Base-by-base conservation (phyloP, 2,329 filamentous ascomycete genomes). In the Metarhizium humberi region DNA sequence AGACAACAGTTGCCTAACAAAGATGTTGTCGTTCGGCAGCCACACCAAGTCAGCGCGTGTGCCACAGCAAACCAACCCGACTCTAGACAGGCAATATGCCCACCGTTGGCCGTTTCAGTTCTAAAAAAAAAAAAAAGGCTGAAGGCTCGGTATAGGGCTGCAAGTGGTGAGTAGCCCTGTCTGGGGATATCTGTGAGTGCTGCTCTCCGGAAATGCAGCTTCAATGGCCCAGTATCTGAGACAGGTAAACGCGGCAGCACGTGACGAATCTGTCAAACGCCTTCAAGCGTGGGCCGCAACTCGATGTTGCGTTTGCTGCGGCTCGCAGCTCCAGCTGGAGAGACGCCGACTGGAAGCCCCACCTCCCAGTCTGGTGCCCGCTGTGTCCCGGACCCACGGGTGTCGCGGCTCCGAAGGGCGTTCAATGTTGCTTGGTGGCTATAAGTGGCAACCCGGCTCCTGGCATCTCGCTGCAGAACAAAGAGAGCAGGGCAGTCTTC, bases 331-430 rank as follows among this genome's bases (percentile, higher is more conserved):
- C 3, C 25, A 25, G 25, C 18, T 25, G 34, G 54, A 48, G 45
- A 46, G 50, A 30, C 29, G 16, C 50, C 54, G 50, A 50, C 7
- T 53, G 50, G 54, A 48, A 38, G 50, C 50, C 46, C 54, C 54
- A 56, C 50, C 46, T 38, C 18, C 43, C n/a, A 18, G n/a, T 43
- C 14, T 25, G 25, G 25, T 25, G 25, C 25, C 25, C 40, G n/a
- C 20, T 29, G 20, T 20, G n/a, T 43, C 20, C 14, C 52, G 46
- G 47, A 50, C 29, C n/a, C 29, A 42, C 55, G 8, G 13, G 13
- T 25, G 25, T 25, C 25, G 34, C 34, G 42, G 55, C 46, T 53
- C 46, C 55, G 54, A 47, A 36, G 13, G 43, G n/a, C 43, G 14
- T 43, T 43, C n/a, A 6, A 16, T 25, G 16, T 4, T 29, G 6